Base-by-base conservation (phyloP, 768 basidiomycete genomes). In the Mycena venus region DNA sequence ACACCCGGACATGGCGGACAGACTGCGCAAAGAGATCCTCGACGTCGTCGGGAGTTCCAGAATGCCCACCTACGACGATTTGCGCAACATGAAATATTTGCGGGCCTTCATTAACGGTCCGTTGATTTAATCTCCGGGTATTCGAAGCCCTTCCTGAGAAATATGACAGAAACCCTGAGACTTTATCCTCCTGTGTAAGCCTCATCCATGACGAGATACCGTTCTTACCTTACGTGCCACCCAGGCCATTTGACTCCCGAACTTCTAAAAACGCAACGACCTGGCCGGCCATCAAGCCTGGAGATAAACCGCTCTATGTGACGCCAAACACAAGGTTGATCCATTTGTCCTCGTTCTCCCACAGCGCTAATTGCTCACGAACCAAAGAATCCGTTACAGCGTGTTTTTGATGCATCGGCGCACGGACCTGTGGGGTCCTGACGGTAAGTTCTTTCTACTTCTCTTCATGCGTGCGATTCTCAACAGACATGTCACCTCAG, bases 341-440 rank as follows among this genome's bases (percentile, higher is more conserved):
- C 32, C 17, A 51, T 53, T 60, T 58, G 4, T 10, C n/a, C n/a
- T 56, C 17, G 19, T 5, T 67, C n/a, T n/a, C n/a, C n/a, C n/a
- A n/a, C n/a, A n/a, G n/a, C n/a, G n/a, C n/a, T n/a, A n/a, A n/a
- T n/a, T n/a, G n/a, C n/a, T n/a, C n/a, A 11, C n/a, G 19, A n/a
- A n/a, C n/a, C n/a, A n/a, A n/a, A 78, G 27, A 69, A 78, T 21
- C 8, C 73, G 62, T 0, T 86, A 85, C 70, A 83, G 83, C 12
- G 81, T 84, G 27, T 81, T 86, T 59, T 42, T 82, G 11, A 86
- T 86, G 85, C 87, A 88, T 40, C 83, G 86, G 32, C 80, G 86
- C 34, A 81, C 77, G 25, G 84, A 85, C 51, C 80, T 85, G 4
- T 88, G 88, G 87, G 88, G 87, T 2, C 86, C 88, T 2, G 86